phyloP scores from a whole-genome alignment of 805 yeast genomes.

The Isabelozyma pseudorhagii region DNA sequence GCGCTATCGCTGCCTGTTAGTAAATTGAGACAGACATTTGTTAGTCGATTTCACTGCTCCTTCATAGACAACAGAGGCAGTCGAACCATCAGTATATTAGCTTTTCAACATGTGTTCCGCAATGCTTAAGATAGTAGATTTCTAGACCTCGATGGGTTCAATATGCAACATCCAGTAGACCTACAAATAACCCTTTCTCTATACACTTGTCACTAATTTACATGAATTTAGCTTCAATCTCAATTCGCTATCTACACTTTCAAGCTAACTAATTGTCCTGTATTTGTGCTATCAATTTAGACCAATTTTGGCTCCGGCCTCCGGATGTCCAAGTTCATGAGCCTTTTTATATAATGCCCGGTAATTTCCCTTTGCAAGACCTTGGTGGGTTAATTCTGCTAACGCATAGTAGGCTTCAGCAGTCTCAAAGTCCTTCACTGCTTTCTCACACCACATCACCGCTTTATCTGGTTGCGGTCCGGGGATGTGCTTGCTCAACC shows the following conservation, averaged over 20 bases:
- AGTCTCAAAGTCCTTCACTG: conserved; percentile 33
- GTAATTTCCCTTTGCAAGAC: conserved; percentile 24
- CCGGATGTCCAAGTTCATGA: conserved; percentile 27
- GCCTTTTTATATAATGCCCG: conserved; percentile 32
- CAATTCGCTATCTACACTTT: background rate
- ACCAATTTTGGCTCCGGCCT: conserved; percentile 21
- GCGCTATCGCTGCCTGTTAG: no score
- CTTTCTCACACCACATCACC: conserved; percentile 42
- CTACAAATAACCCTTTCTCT: no score
- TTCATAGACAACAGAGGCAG: no score
- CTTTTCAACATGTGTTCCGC: background rate
- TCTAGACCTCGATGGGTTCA: background rate
- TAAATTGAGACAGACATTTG: no score
- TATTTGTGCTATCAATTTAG: background rate
- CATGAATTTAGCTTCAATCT: no score
- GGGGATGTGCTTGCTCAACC: conserved; percentile 34
- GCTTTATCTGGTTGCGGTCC: conserved; percentile 34
- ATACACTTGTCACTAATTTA: no score
- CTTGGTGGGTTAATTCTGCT: conserved; percentile 39
- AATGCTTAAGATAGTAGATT: no score
- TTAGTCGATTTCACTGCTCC: no score
- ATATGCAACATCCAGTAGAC: background rate
- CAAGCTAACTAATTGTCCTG: background rate
- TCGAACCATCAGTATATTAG: no score
- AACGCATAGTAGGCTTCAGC: conserved; percentile 39